These are phyloP conservation scores for Kwoniella botswanensis DNA, from an alignment of 768 basidiomycete species.

Conservation along the genomic window DNA sequence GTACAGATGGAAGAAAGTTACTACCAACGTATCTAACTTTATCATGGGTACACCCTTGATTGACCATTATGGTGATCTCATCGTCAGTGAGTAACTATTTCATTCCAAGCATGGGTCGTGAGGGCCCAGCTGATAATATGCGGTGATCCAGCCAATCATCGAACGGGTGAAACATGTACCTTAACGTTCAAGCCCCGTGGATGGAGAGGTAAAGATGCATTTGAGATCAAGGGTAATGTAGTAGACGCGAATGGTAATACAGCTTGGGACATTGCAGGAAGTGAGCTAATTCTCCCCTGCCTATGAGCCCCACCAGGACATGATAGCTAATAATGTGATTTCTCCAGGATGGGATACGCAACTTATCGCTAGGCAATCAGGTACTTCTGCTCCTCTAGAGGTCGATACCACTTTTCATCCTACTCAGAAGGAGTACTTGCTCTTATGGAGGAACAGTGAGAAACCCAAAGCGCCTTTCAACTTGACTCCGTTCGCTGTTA, in stretches of 20 bases:
- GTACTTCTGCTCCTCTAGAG: constrained; percentile 58
- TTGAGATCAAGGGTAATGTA: constrained; percentile 87
- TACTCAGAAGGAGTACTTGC: constrained; percentile 70
- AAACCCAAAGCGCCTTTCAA: constrained; percentile 87
- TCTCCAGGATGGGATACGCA: constrained; percentile 79
- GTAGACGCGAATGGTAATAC: constrained; percentile 68
- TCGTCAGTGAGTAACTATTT: constrained; percentile 64
- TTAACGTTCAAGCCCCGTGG: constrained; percentile 95
- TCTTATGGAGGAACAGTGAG: constrained; percentile 90
- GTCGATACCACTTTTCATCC: constrained; percentile 39
- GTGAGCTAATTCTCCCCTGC: constrained; percentile 53
- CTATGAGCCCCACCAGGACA: not conserved
- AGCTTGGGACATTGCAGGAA: constrained; percentile 86
- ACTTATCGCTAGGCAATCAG: constrained; percentile 79
- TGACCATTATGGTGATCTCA: constrained; percentile 94
- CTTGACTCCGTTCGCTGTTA: constrained; percentile 90
- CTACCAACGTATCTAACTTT: constrained; percentile 74
- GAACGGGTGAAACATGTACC: constrained; percentile 82
- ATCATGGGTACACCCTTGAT: constrained; percentile 86
- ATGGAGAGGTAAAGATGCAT: constrained; percentile 90
- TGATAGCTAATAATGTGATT: not conserved
- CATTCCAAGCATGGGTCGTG: not conserved
- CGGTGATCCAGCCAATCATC: constrained; percentile 70
- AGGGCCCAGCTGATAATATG: constrained; percentile 7
- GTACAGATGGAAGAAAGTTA: constrained; percentile 52